A percentile compares a stretch with the other conserved stretches of the same genome.
Evolutionary conservation across 805 yeast genomes (phyloP).

Genomic region (Hagleromyces aurorensis): DNA sequence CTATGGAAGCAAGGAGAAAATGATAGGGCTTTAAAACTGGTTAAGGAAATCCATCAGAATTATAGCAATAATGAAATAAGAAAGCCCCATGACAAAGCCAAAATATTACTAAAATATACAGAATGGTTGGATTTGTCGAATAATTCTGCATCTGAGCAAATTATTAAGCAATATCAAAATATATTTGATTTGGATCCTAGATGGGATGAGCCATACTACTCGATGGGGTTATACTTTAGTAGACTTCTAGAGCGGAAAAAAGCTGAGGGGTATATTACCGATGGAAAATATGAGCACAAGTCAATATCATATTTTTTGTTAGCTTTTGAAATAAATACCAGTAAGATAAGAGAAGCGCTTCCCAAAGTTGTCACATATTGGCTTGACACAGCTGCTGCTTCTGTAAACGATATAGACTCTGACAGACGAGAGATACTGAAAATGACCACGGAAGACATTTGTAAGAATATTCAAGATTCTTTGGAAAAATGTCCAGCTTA

Average conservation of each 20-base stretch:
- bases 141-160: constrained; percentile 67
- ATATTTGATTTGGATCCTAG: constrained; percentile 46
- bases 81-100: constrained; percentile 26
- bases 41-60: constrained; percentile 32
- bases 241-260: constrained; percentile 64
- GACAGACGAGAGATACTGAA: constrained; percentile 25
- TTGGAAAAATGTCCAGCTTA: constrained; percentile 41
- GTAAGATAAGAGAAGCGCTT: constrained; percentile 69
- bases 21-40: constrained; percentile 67
- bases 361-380: constrained; percentile 89
- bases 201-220: constrained; percentile 77
- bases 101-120: constrained; percentile 67
- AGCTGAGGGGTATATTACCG: constrained; percentile 30
- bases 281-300: constrained; percentile 25
- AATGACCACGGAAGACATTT: constrained; percentile 38
- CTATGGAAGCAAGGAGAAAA: constrained; percentile 88
- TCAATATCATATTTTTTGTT: constrained; percentile 26
- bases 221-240: constrained; percentile 70
- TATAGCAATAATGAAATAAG: constrained; percentile 10
- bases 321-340: constrained; percentile 36
- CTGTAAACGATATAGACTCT: constrained; percentile 18
- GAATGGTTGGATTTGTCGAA: constrained; percentile 85
- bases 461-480: constrained; percentile 40
- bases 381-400: constrained; percentile 59
- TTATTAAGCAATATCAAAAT: constrained; percentile 58